Evolutionary conservation across 2,329 filamentous ascomycete genomes (phyloP), one percentile per base, ranked within the genome.

Genomic region (Periconia sp.): DNA sequence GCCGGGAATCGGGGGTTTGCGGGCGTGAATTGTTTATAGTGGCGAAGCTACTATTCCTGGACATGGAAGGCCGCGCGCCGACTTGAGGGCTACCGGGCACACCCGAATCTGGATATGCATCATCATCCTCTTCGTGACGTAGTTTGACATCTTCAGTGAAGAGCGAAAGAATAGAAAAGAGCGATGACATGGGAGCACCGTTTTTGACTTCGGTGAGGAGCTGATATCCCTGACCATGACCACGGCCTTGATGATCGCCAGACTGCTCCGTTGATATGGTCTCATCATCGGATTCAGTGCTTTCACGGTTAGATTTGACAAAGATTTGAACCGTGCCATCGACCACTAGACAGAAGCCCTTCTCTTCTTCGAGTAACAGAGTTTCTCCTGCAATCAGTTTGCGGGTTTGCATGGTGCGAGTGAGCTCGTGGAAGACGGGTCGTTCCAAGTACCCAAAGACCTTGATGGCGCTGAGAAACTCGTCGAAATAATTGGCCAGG

Each of bases 391-490:
- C 93, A 66, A 97, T 95, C 47, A 99, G 81, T 75, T 97, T 97
- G 64, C 91, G 83, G 18, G 95, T 99, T 77, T 99, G 94, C 94
- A 99, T 99, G 54, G 92, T 97, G 55, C 94, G 83, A 0, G 94
- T 99, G 64, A 99, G 83, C 75, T 99, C 94, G 69, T 99, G 95
- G 68, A 99, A 99, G 41, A 99, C 94, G 0, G 94, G 92, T 23
- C 94, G 86, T 72, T 99, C 94, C 42, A 99, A 80, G 69, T 97
- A 99, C 9, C 94, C 94, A 76, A 99, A 99, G 53, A 99, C 94
- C 75, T 97, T 99, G 78, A 99, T 99, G 30, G 95, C 94, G 70
- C 92, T 97, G 19, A 99, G 79, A 65, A 99, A 99, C 73, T 99
- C 95, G 74, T 99, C 94, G 23, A 99, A 81, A 64, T 99, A 99